Base-by-base conservation (phyloP, 2,329 filamentous ascomycete genomes). In the Penicillium sp. region DNA sequence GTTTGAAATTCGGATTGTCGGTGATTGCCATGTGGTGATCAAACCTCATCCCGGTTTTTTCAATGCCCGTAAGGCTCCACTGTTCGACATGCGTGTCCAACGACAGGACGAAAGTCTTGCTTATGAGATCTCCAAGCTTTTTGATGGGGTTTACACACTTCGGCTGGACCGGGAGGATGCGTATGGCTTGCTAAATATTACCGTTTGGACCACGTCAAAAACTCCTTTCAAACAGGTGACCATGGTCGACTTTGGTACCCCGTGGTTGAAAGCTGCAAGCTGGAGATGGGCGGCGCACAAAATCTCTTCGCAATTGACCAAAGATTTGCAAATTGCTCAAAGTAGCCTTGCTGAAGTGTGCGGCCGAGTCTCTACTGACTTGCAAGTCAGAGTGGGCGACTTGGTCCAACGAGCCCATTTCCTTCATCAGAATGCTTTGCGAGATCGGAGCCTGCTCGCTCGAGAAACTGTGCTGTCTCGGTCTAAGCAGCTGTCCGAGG, bases 1-100 rank as follows among this genome's bases (percentile, higher is more conserved):
- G 9, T 80, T 79, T 57, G 73, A 77, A 49, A 67, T 80, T n/a
- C 71, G 78, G 50, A 69, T 74, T n/a, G 70, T 79, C 51, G 76
- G 75, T 4, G 74, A 79, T 50, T 72, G 73, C 41, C 76, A 80
- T 55, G 73, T 81, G 47, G 62, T 78, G 38, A 68, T 81, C 43
- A 74, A 73, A 38, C 73, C 76, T 7, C 75, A 76, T 6, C 66
- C 67, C 29, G 67, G 66, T 25, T 66, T 76, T 47, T 54, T 63
- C 4, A 63, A 63, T 34, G 61, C 66, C 42, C 75, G 70, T 54
- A 77, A 72, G 55, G 68, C 69, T 12, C 68, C 70, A 11, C 72
- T 70, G 27, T 72, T 82, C 46, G 67, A 72, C 43, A 73, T 81
- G 34, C 69, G 71, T 40, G 70, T 81, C 40, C 68, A 62, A 27